Base-by-base conservation (phyloP, 371 early-diverging fungal species). In the Haplosporangium sp. region DNA sequence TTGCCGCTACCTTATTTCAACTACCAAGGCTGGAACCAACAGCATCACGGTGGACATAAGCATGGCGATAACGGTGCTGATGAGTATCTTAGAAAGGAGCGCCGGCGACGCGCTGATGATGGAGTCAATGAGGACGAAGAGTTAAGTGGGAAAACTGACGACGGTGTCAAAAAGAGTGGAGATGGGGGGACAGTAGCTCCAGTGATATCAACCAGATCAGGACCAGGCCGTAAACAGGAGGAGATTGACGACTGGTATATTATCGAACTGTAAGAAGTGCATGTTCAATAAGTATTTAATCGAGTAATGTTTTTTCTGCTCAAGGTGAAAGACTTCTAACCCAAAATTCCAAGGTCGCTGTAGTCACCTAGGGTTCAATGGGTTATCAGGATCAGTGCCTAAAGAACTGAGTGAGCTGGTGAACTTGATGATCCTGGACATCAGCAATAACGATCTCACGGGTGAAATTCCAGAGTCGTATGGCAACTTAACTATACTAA, bases 391-490 rank as follows among this genome's bases (percentile, higher is more conserved):
- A 21, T 74, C 83, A 16, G 74, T 88, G 10, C 85, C 86, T 5
- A 74, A 83, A 47, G 81, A 82, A 42, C 65, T 86, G 41, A 74
- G 81, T 43, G 62, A 71, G 12, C 59, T 88, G 0, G 82, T 81
- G 7, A 81, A 81, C 52, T 64, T 88, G 51, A 75, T 81, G 54
- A 82, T 68, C 18, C 77, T 88, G 7, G 86, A 89, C 62, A 64
- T 89, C 12, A 84, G 87, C 29, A 84, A 83, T 50, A 89, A 89
- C 53, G 80, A 85, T 16, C 64, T 89, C n/a, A 81, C 82, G 37
- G 86, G 87, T 11, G 42, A 45, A 21, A 69, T 89, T 41, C 86
- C 85, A 10, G 62, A 64, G 37, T 82, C 81, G 16, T 71, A 85
- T 16, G 80, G 85, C n/a, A 84, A 82, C 9, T 66, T 86, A 36